A percentile compares a stretch with the other conserved stretches of the same genome.
These are phyloP conservation scores for Penicillium capsulatum DNA, from an alignment of 2,329 filamentous ascomycete genomes.

Conservation along the genomic window DNA sequence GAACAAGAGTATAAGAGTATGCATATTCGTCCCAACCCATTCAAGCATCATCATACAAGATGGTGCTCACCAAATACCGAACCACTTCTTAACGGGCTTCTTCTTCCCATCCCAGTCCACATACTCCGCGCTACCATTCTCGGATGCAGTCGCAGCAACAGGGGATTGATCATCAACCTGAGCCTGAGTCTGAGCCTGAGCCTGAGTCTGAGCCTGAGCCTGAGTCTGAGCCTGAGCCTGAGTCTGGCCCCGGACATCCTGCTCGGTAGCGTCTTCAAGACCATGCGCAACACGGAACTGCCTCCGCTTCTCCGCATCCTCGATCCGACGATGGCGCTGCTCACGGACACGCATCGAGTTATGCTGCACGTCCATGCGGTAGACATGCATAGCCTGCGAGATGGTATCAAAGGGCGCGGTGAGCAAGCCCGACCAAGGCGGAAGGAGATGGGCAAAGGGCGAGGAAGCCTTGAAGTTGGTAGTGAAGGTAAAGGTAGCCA, in stretches of 20 bases:
- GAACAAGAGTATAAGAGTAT: too few relatives aligned
- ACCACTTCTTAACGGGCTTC: constrained; percentile 68
- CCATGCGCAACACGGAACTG: constrained; percentile 85
- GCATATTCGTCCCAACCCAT: too few relatives aligned
- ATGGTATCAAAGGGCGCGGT: constrained; percentile 66
- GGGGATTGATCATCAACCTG: constrained; percentile 37
- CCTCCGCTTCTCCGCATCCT: constrained; percentile 82
- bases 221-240: constrained; percentile 21
- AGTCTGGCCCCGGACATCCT: constrained; percentile 21
- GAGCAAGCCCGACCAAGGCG: constrained; percentile 64
- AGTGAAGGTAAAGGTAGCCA: constrained; percentile 69
- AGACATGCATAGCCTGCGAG: constrained; percentile 63
- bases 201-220: constrained; percentile 19
- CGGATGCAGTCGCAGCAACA: constrained; percentile 35
- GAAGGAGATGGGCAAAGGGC: constrained; percentile 74
- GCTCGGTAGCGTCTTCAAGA: constrained; percentile 53
- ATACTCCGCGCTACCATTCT: constrained; percentile 26
- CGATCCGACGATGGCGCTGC: constrained; percentile 66
- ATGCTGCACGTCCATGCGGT: constrained; percentile 71
- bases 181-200: constrained; percentile 13
- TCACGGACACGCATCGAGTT: constrained; percentile 65
- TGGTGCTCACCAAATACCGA: constrained; percentile 67
- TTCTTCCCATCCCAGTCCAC: constrained; percentile 44
- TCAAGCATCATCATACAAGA: background rate
- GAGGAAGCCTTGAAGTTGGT: constrained; percentile 76